These are phyloP conservation scores for Gossypium aridum DNA, from an alignment of 441 rosid species.

Conservation along the genomic window DNA sequence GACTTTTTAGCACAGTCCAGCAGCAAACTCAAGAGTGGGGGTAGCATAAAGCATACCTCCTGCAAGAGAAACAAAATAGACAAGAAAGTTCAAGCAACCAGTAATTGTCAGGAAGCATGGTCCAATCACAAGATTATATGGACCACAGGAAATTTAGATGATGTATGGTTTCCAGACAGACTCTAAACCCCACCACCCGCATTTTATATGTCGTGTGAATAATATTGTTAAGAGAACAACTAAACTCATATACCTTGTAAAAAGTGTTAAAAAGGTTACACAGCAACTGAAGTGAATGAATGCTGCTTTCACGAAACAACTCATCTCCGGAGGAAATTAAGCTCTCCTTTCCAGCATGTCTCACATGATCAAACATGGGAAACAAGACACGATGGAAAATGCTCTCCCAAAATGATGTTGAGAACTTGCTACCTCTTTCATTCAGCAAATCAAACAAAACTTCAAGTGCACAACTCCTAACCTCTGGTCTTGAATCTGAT, in stretches of 20 bases:
- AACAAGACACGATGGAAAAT: conserved; percentile 96
- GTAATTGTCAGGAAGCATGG: conserved; percentile 9
- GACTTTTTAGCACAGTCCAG: conserved; percentile 97
- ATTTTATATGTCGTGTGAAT: conserved; percentile 5
- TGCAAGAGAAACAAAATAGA: conserved; percentile 19
- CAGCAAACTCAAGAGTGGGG: conserved; percentile 93
- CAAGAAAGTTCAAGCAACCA: conserved; percentile 9
- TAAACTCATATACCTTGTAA: conserved; percentile 72
- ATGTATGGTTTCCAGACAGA: background rate
- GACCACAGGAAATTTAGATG: conserved; percentile 3
- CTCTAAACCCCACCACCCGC: background rate
- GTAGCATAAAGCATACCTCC: conserved; percentile 99
- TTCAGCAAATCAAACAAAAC: conserved; percentile 97
- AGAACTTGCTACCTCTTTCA: conserved; percentile 96
- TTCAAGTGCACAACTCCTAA: conserved; percentile 96
- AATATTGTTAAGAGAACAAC: background rate
- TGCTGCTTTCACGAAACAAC: conserved; percentile 94
- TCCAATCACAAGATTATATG: background rate
- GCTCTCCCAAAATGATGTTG: conserved; percentile 97
- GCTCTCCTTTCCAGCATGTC: conserved; percentile 89
- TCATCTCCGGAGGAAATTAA: conserved; percentile 69
- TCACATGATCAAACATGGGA: conserved; percentile 98
- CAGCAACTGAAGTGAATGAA: conserved; percentile 95
- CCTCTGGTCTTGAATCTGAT: conserved; percentile 90
- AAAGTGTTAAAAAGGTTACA: conserved; percentile 98